Evolutionary conservation across 202 grass and related monocot genomes (phyloP).

Genomic region (Bolboschoenoplectus hybrid): DNA sequence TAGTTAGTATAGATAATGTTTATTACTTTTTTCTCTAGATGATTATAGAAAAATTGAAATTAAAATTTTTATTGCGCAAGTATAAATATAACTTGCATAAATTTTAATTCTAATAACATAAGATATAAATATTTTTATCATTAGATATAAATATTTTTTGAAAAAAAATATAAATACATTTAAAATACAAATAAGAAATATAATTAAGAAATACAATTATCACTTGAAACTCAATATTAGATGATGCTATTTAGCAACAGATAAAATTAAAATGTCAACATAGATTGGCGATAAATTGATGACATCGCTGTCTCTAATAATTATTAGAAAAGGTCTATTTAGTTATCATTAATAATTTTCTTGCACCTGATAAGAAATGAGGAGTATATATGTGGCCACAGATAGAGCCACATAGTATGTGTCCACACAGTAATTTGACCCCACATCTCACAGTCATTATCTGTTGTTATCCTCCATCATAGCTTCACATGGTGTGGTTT

Average conservation of each 20-base stretch:
- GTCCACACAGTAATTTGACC: constrained; percentile 31
- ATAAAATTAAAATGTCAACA: background rate
- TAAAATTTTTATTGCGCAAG: too few relatives aligned
- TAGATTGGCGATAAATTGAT: background rate
- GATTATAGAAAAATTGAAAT: too few relatives aligned
- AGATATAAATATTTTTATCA: too few relatives aligned
- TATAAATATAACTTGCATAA: too few relatives aligned
- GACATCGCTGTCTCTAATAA: constrained; percentile 13
- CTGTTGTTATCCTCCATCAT: background rate
- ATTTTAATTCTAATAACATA: too few relatives aligned
- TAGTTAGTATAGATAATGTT: too few relatives aligned
- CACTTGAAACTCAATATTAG: background rate
- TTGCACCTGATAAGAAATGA: constrained; percentile 5
- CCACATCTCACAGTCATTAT: background rate
- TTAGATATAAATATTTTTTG: too few relatives aligned
- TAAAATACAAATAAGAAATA: too few relatives aligned
- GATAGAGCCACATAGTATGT: constrained; percentile 25
- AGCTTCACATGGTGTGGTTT: constrained; percentile 26
- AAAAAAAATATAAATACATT: too few relatives aligned
- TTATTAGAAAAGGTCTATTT: background rate
- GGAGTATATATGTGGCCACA: background rate
- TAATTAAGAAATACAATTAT: background rate
- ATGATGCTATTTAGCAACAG: background rate
- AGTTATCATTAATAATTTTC: constrained; percentile 5
- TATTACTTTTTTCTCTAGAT: too few relatives aligned